Evolutionary conservation across 768 basidiomycete genomes (phyloP).

Genomic region (Austroboletus festivus): DNA sequence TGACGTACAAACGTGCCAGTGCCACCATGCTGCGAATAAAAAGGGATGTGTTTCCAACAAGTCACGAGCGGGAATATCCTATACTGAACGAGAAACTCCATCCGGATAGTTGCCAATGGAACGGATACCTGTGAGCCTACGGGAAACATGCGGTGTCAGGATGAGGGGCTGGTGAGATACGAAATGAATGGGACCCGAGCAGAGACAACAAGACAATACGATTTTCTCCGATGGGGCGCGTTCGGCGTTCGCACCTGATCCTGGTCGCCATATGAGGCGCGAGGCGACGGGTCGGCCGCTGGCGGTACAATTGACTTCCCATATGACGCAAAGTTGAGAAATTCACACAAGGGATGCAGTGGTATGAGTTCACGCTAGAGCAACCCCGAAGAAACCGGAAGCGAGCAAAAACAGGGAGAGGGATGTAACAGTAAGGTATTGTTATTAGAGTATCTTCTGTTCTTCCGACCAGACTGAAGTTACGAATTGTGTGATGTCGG

Average conservation of each 20-base stretch:
- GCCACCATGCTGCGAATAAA: no score
- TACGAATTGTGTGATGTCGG: neutral
- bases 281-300: neutral
- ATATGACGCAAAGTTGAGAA: neutral
- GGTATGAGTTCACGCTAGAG: neutral
- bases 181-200: constrained; percentile 4
- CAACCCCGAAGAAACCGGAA: neutral
- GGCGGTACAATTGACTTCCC: no score
- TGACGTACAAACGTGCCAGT: neutral
- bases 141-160: neutral
- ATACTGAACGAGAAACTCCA: neutral
- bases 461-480: constrained; percentile 1
- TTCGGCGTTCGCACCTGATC: constrained; percentile 1
- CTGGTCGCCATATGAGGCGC: constrained; percentile 2
- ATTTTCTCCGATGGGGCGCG: neutral
- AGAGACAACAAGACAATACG: constrained; percentile 10
- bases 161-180: constrained; percentile 1
- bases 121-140: no score
- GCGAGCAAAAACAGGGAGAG: no score
- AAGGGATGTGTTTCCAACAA: neutral
- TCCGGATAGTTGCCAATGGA: neutral
- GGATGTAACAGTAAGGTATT: no score
- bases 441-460: neutral
- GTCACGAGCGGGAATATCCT: no score
- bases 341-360: constrained; percentile 1